Base-by-base conservation (phyloP, 495 filamentous ascomycete species). In the Hypoxylon lienhwacheense region DNA sequence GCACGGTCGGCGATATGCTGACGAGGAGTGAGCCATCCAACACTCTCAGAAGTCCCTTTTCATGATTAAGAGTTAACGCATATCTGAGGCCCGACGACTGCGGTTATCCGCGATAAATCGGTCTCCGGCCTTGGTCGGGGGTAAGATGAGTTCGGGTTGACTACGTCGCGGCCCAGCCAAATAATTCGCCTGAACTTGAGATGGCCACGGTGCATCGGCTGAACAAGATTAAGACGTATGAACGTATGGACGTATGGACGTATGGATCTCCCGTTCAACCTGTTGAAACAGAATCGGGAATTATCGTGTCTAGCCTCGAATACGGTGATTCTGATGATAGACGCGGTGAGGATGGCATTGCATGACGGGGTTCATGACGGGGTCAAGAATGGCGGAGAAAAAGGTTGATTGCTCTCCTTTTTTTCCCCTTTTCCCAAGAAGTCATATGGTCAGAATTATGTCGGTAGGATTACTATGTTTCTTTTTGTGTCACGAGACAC, bases 401-500 rank as follows among this genome's bases (percentile, higher is more conserved):
- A 47, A 29, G 15, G 45, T 47, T 37, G 34, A 49, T 45, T 48
- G 24, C 42, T 39, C 36, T 44, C 39, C 33, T 50, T 33, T 28
- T 34, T 41, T 34, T 48, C 26, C 8, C 25, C 35, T 34, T 48
- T 16, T 7, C 25, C 10, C 4, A 55, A 34, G 29, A 33, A 36
- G 58, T 53, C 52, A 56, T 61, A 56, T 47, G 52, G 20, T 39
- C 52, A 17, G 31, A 52, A 48, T 48, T 31, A 42, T 56, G 58
- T 56, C 52, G 34, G 52, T 47, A 36, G 51, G 34, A 61, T 55
- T 55, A 47, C 41, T 51, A 55, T 33, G 46, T 43, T 32, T 24
- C 19, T 51, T 24, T 22, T 51, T 31, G 58, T 61, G 58, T 61
- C 58, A 55, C 58, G 58, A 55, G 58, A 61, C 57, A 55, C 57